Percentiles rank a stretch among this genome's conserved stretches.
phyloP scores from a whole-genome alignment of 768 basidiomycete genomes.

The Pulveroboletus frians region DNA sequence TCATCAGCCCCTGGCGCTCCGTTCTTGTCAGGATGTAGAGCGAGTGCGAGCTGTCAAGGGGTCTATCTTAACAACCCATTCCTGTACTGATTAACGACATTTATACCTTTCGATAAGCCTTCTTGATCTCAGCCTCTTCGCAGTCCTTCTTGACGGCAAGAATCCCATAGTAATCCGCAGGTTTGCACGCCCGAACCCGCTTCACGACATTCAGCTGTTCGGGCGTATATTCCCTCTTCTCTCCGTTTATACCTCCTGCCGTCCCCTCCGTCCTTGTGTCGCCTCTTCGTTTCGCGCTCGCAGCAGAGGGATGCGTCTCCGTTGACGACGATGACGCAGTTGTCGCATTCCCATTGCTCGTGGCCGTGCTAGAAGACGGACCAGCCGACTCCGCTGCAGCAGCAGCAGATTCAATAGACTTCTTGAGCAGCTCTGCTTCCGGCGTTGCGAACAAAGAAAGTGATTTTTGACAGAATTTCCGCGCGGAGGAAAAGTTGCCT shows the following conservation, averaged over 20 bases:
- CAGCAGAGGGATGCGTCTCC: constrained; percentile 70
- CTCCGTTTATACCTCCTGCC: constrained; percentile 57
- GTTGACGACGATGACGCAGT: constrained; percentile 46
- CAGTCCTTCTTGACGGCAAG: constrained; percentile 73
- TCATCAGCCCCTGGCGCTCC: constrained; percentile 98
- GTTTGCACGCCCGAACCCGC: constrained; percentile 78
- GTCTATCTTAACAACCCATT: constrained; percentile 5
- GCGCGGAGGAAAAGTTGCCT: constrained; percentile 70
- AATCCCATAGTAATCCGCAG: constrained; percentile 92
- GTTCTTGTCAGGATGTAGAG: constrained; percentile 89
- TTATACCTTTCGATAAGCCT: constrained; percentile 90
- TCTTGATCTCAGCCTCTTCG: constrained; percentile 83
- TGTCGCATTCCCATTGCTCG: constrained; percentile 31
- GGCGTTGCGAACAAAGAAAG: constrained; percentile 75
- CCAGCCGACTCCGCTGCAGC: constrained; percentile 33
- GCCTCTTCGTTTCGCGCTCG: constrained; percentile 63
- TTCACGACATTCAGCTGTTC: constrained; percentile 83
- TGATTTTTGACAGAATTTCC: constrained; percentile 88
- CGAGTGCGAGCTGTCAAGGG: constrained; percentile 66
- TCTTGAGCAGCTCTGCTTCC: constrained; percentile 65
- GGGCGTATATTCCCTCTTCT: constrained; percentile 82
- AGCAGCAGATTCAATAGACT: constrained; percentile 56
- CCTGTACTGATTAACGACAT: constrained; percentile 11
- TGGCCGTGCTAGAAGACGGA: constrained; percentile 34
- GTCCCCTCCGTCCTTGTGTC: constrained; percentile 40